A percentile compares a stretch with the other conserved stretches of the same genome.
Conservation (phyloP, 345 rosid species). For the Populus simonii region DNA sequence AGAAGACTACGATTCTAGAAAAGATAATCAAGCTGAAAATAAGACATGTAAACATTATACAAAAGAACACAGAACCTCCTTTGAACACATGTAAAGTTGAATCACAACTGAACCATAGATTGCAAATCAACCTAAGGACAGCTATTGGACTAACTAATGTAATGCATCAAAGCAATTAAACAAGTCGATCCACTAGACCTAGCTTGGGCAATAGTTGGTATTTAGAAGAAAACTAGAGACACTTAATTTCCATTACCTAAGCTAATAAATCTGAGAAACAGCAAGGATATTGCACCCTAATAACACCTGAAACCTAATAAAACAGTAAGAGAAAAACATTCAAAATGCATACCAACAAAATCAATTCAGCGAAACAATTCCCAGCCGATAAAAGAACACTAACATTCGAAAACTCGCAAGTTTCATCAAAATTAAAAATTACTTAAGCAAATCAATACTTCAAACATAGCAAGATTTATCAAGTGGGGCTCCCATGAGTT, state of each 20-base stretch:
- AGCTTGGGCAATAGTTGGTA: no score
- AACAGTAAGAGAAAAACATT: not conserved
- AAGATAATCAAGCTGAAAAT: no score
- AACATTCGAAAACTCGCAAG: not conserved
- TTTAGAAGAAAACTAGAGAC: not conserved
- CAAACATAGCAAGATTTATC: not conserved
- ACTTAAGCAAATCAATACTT: not conserved
- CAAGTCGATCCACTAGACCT: no score
- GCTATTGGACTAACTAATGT: no score
- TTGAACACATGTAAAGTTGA: not conserved
- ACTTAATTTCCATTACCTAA: not conserved
- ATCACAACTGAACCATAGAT: no score
- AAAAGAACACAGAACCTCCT: no score
- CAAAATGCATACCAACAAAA: not conserved
- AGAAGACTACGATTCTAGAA: no score
- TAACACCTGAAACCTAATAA: not conserved
- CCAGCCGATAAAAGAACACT: no score
- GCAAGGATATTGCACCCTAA: not conserved
- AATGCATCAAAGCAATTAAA: no score
- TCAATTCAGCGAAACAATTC: no score
- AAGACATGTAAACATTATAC: no score
- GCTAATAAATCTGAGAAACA: not conserved
- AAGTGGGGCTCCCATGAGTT: not conserved
- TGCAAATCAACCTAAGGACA: no score
- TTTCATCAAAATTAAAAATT: not conserved